phyloP scores from a whole-genome alignment of 352 stramenopile species.

The Phytopythium aichiense region DNA sequence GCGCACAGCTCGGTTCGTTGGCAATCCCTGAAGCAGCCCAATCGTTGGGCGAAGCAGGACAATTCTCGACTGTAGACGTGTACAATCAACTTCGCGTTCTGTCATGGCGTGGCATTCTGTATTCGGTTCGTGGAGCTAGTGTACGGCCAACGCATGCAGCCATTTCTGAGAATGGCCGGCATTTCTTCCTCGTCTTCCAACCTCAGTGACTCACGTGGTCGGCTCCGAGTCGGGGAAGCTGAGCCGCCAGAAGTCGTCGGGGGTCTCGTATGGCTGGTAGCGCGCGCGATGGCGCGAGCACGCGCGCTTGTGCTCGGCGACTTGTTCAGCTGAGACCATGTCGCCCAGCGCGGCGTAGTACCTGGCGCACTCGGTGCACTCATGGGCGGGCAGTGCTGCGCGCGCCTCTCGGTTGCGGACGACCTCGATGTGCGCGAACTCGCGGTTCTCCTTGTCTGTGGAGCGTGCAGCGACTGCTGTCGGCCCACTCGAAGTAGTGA shows the following conservation, averaged over 20 bases:
- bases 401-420: constrained; percentile 68
- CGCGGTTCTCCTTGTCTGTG: constrained; percentile 10
- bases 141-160: not conserved
- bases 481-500: not conserved
- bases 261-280: constrained; percentile 74
- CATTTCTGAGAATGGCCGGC: not conserved
- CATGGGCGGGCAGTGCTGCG: constrained; percentile 49
- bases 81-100: not conserved
- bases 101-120: not conserved
- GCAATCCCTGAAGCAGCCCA: too few relatives aligned
- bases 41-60: not conserved
- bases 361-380: constrained; percentile 72
- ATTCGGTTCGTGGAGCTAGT: not conserved
- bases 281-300: constrained; percentile 76
- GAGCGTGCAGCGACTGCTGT: not conserved
- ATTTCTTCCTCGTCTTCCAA: not conserved
- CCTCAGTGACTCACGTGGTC: not conserved
- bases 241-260: constrained; percentile 81
- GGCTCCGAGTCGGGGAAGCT: constrained; percentile 69
- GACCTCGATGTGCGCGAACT: constrained; percentile 65
- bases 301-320: constrained; percentile 34
- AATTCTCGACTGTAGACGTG: not conserved
- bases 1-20: too few relatives aligned
- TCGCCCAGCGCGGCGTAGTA: constrained; percentile 74
- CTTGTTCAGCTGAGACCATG: constrained; percentile 28